A percentile compares a stretch with the other conserved stretches of the same genome.
Conservation (phyloP, 305 asterid genomes). For the Salvia sclarea region DNA sequence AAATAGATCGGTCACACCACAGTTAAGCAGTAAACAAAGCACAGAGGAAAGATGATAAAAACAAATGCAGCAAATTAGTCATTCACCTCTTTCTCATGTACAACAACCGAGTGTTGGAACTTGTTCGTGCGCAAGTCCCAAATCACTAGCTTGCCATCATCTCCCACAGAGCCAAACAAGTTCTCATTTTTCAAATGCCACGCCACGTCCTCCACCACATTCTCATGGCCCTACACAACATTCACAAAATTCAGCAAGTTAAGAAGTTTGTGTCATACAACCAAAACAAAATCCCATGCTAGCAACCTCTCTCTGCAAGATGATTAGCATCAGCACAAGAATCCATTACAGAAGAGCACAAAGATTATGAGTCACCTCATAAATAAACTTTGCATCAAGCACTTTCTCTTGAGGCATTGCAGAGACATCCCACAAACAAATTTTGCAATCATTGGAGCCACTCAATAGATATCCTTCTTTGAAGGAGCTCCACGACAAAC, state of each 20-base stretch:
- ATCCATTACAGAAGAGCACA: slow-evolving; percentile 1
- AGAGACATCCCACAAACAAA: slow-evolving; percentile 91
- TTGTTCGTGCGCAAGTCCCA: slow-evolving; percentile 93
- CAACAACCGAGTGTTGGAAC: slow-evolving; percentile 63
- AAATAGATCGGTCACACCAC: neutral
- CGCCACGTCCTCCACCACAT: slow-evolving; percentile 82
- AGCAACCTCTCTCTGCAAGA: slow-evolving; percentile 11
- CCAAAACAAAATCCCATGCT: neutral
- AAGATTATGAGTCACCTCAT: slow-evolving; percentile 49
- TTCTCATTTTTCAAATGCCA: slow-evolving; percentile 83
- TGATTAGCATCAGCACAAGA: slow-evolving; percentile 13
- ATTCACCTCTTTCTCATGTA: slow-evolving; percentile 82
- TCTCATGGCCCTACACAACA: slow-evolving; percentile 65
- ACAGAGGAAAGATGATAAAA: neutral
- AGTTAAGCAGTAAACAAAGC: slow-evolving; percentile 13
- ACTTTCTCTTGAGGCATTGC: slow-evolving; percentile 60
- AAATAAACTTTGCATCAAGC: slow-evolving; percentile 60
- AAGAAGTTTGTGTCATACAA: neutral
- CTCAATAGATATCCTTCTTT: slow-evolving; percentile 83
- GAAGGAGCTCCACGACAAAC: slow-evolving; percentile 86
- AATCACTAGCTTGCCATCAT: slow-evolving; percentile 81
- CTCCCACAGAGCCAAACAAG: slow-evolving; percentile 93
- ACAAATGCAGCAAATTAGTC: slow-evolving; percentile 1
- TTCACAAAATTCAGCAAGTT: neutral
- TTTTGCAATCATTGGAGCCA: slow-evolving; percentile 82